Conservation (phyloP, 176 grass and related monocot species). For the Aechmea fasciata region DNA sequence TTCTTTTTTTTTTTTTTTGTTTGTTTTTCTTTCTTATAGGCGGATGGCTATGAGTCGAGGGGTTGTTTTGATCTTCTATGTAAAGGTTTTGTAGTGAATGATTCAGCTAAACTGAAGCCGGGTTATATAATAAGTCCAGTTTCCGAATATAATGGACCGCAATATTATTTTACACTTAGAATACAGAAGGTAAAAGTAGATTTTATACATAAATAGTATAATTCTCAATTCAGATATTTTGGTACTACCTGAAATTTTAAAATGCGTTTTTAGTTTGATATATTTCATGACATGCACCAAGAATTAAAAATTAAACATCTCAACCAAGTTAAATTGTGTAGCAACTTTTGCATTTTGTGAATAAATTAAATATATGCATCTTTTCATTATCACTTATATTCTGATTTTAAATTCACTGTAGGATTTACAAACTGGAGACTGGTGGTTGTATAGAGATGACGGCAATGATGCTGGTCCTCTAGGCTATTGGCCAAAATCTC, state of each 20-base stretch:
- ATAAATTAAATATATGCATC: not conserved
- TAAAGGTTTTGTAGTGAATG: not conserved
- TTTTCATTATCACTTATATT: not conserved
- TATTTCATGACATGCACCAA: no score
- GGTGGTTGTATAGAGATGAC: not conserved
- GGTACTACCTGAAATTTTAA: not conserved
- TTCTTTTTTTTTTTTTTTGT: no score
- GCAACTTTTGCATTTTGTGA: not conserved
- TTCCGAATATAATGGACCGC: not conserved
- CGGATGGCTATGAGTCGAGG: not conserved
- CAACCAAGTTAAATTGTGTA: not conserved
- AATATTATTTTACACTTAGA: not conserved
- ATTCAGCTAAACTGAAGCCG: not conserved
- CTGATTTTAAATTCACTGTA: not conserved
- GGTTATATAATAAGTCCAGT: not conserved
- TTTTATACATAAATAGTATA: not conserved
- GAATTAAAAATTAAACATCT: not conserved
- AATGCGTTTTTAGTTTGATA: no score
- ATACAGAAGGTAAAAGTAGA: not conserved
- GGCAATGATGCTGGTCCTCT: not conserved
- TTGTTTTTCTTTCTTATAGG: not conserved
- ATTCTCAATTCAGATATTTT: not conserved
- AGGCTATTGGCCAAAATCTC: slow-evolving; percentile 9
- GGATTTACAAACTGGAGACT: not conserved
- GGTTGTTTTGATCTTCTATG: not conserved